Conservation (phyloP, 495 filamentous ascomycete species). For the Alectoria sarmentosa region DNA sequence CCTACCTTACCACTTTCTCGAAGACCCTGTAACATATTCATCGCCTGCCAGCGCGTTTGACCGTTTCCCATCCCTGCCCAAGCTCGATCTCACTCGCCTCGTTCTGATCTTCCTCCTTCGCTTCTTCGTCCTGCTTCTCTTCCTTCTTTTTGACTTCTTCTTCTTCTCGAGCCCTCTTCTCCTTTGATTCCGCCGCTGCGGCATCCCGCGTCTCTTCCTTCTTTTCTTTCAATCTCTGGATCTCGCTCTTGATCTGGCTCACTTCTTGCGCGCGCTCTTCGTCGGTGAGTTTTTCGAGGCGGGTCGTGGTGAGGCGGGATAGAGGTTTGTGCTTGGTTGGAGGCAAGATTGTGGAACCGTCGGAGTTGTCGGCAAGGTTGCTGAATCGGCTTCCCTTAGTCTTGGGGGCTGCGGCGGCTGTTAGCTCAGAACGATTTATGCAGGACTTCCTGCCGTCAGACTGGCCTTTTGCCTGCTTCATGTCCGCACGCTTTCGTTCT, state of each 20-base stretch:
- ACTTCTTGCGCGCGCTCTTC: not conserved
- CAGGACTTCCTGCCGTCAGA: too few species aligned
- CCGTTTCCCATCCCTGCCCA: not conserved
- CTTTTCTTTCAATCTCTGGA: not conserved
- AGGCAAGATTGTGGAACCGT: not conserved
- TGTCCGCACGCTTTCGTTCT: not conserved
- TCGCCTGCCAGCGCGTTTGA: not conserved
- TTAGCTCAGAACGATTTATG: not conserved
- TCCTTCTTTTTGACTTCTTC: not conserved
- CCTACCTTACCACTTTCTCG: not conserved
- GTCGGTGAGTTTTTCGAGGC: not conserved
- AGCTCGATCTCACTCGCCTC: not conserved
- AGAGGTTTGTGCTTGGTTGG: not conserved
- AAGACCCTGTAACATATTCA: not conserved
- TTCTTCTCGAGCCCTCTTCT: not conserved
- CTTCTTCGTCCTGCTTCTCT: not conserved
- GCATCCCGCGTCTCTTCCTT: not conserved
- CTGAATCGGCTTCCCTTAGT: not conserved
- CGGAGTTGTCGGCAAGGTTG: not conserved
- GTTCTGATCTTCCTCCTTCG: not conserved
- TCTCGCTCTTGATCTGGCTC: not conserved
- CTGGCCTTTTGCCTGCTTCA: not conserved
- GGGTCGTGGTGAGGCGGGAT: not conserved
- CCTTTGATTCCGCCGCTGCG: not conserved
- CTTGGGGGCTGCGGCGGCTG: not conserved